These are phyloP conservation scores for Onygenales sp. DNA, from an alignment of 2,329 filamentous ascomycete species.

Conservation along the genomic window DNA sequence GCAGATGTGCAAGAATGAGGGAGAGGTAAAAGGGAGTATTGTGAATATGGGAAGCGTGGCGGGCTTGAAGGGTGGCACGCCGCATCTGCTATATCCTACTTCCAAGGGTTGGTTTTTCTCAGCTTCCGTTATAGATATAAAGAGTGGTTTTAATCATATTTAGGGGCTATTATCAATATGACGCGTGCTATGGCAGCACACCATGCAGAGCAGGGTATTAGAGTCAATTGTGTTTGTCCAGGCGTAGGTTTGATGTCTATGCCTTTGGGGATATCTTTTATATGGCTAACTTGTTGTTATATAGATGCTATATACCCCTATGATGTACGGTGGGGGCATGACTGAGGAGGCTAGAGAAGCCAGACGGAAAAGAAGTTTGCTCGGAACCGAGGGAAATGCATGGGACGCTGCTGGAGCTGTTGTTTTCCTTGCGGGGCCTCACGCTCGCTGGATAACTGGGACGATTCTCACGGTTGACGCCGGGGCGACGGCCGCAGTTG, in stretches of 20 bases:
- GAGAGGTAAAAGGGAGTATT: constrained; percentile 41
- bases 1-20: constrained; percentile 48
- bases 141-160: no score
- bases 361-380: constrained; percentile 39
- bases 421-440: constrained; percentile 42
- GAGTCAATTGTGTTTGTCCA: constrained; percentile 48
- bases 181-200: constrained; percentile 51
- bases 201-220: constrained; percentile 45
- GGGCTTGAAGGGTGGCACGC: constrained; percentile 46
- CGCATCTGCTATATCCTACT: constrained; percentile 45
- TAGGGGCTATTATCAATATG: no score
- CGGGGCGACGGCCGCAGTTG: constrained; percentile 35
- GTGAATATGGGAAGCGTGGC: constrained; percentile 57
- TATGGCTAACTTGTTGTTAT: background rate
- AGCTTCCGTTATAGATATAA: no score
- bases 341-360: constrained; percentile 40
- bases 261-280: background rate
- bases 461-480: constrained; percentile 40
- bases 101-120: no score
- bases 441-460: constrained; percentile 45
- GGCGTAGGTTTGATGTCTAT: constrained; percentile 19
- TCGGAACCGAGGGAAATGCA: constrained; percentile 45
- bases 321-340: constrained; percentile 46
- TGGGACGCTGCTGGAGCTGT: constrained; percentile 46
- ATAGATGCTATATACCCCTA: constrained; percentile 44